A percentile compares a stretch with the other conserved stretches of the same genome.
These are phyloP conservation scores for Schrenkiella parvula DNA, from an alignment of 345 rosid species.

Conservation along the genomic window DNA sequence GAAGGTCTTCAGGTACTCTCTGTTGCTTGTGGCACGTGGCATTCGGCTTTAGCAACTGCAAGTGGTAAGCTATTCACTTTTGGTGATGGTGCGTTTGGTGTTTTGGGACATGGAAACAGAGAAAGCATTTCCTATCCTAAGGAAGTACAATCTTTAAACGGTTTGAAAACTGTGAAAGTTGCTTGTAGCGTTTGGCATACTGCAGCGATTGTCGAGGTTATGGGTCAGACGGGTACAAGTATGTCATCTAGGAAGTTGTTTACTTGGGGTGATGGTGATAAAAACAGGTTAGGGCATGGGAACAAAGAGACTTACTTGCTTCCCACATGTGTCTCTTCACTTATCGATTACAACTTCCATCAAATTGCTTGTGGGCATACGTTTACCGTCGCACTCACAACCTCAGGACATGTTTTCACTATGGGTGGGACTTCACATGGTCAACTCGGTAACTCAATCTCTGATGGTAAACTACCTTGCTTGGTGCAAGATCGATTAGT, in stretches of 20 bases:
- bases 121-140: conserved; percentile 63
- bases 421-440: conserved; percentile 78
- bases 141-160: conserved; percentile 71
- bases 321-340: conserved; percentile 83
- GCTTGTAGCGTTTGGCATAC: conserved; percentile 98
- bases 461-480: conserved; percentile 75
- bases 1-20: conserved; percentile 94
- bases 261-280: conserved; percentile 98
- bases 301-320: conserved; percentile 75
- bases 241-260: conserved; percentile 73
- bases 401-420: conserved; percentile 90
- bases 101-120: conserved; percentile 84
- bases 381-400: conserved; percentile 82
- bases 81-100: conserved; percentile 90
- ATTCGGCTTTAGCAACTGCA: conserved; percentile 81
- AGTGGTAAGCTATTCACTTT: conserved; percentile 83
- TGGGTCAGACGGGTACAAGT: conserved; percentile 52
- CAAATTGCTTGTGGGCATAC: conserved; percentile 88
- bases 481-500: conserved; percentile 82
- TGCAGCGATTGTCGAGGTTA: conserved; percentile 87
- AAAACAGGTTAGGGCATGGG: conserved; percentile 87
- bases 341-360: conserved; percentile 86
- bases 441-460: conserved; percentile 66
- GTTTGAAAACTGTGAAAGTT: conserved; percentile 77
- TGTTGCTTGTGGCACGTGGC: conserved; percentile 92